Percentiles rank a stretch among this genome's conserved stretches.
Conservation (phyloP, 2,329 filamentous ascomycete species). For the Myriosclerotinia curreyana region DNA sequence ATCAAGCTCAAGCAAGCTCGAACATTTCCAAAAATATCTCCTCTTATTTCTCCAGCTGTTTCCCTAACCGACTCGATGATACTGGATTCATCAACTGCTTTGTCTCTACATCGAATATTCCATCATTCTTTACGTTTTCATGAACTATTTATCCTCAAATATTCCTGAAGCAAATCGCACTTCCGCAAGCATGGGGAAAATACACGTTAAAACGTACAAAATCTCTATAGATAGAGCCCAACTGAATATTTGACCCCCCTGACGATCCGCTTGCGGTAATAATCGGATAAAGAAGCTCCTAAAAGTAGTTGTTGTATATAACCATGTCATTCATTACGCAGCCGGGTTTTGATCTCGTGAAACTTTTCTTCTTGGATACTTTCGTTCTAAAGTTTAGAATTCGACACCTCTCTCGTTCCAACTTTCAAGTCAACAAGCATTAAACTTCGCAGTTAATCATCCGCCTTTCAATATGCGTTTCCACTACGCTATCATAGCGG, state of each 20-base stretch:
- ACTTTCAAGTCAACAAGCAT: neutral
- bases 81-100: slow-evolving; percentile 6
- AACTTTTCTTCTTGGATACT: slow-evolving; percentile 7
- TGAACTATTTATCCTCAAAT: neutral
- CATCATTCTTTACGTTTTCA: slow-evolving; percentile 2
- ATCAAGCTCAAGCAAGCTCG: neutral
- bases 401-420: slow-evolving; percentile 5
- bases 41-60: neutral
- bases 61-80: neutral
- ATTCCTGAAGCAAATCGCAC: neutral
- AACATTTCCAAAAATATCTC: neutral
- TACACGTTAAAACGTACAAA: neutral
- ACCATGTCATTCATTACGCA: slow-evolving; percentile 2
- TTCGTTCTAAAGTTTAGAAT: slow-evolving; percentile 10
- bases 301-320: slow-evolving; percentile 14
- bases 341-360: slow-evolving; percentile 3
- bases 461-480: slow-evolving; percentile 12
- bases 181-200: slow-evolving; percentile 5
- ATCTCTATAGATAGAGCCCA: neutral
- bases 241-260: neutral
- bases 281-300: slow-evolving; percentile 5
- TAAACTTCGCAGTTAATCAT: neutral
- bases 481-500: slow-evolving; percentile 10
- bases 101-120: neutral
- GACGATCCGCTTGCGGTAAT: slow-evolving; percentile 4